Percentiles rank a stretch among this genome's conserved stretches.
Evolutionary conservation across 768 basidiomycete genomes (phyloP).

Genomic region (Inosperma sp.): DNA sequence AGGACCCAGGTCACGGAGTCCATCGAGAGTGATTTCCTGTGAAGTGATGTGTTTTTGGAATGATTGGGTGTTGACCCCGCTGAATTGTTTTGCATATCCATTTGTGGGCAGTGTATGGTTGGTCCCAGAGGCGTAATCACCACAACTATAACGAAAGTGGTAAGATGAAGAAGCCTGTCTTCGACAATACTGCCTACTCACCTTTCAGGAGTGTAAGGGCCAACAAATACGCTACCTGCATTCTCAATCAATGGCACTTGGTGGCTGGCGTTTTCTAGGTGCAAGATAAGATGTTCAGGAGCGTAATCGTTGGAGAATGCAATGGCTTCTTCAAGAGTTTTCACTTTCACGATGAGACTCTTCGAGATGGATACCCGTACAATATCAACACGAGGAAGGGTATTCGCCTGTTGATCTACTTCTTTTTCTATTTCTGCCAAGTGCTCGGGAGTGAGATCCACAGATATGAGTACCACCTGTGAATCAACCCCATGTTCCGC

Average conservation of each 20-base stretch:
- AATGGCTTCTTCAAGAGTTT: slow-evolving; percentile 69
- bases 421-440: slow-evolving; percentile 77
- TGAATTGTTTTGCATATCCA: slow-evolving; percentile 96
- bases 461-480: slow-evolving; percentile 89
- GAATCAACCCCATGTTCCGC: slow-evolving; percentile 98
- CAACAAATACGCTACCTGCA: slow-evolving; percentile 96
- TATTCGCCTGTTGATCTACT: slow-evolving; percentile 82
- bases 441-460: slow-evolving; percentile 57
- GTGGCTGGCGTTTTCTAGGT: slow-evolving; percentile 67
- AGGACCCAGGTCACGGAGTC: slow-evolving; percentile 77
- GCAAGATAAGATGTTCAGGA: slow-evolving; percentile 94
- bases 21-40: slow-evolving; percentile 81
- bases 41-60: slow-evolving; percentile 99
- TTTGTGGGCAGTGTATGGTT: slow-evolving; percentile 98
- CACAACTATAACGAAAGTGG: slow-evolving; percentile 56
- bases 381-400: slow-evolving; percentile 85
- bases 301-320: slow-evolving; percentile 96
- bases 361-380: slow-evolving; percentile 84
- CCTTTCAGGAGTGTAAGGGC: slow-evolving; percentile 94
- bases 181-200: slow-evolving; percentile 30
- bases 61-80: slow-evolving; percentile 92
- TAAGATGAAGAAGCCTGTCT: background rate
- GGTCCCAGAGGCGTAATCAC: slow-evolving; percentile 97
- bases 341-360: slow-evolving; percentile 80
- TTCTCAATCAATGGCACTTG: slow-evolving; percentile 72